Percentiles rank a stretch among this genome's conserved stretches.
These are phyloP conservation scores for Paecilomyces variotii DNA, from an alignment of 2,329 filamentous ascomycete genomes.

Conservation along the genomic window DNA sequence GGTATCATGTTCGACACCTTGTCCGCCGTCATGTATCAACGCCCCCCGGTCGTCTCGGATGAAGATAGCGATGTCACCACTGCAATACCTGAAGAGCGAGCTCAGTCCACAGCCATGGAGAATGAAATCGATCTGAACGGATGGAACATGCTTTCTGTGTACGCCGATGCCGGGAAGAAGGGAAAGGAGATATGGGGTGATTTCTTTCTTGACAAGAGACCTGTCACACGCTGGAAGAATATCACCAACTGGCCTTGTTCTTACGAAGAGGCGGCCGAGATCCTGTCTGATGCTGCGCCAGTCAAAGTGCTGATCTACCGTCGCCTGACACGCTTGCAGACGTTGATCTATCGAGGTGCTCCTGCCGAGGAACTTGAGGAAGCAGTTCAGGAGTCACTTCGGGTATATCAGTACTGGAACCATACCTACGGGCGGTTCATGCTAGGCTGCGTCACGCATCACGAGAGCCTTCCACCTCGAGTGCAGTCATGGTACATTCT, in stretches of 20 bases:
- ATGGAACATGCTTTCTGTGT: constrained; percentile 4
- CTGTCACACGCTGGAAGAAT: constrained; percentile 2
- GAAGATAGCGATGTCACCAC: constrained; percentile 37
- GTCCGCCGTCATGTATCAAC: constrained; percentile 46
- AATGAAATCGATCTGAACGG: constrained; percentile 5
- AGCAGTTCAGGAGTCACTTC: constrained; percentile 40
- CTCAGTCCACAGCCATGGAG: neutral
- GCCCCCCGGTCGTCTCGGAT: constrained; percentile 38
- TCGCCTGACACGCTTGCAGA: constrained; percentile 49
- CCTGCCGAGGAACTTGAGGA: constrained; percentile 38
- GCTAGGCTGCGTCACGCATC: constrained; percentile 43
- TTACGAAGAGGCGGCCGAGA: constrained; percentile 43
- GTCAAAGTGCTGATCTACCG: constrained; percentile 54
- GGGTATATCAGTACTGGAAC: constrained; percentile 51
- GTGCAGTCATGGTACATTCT: constrained; percentile 55
- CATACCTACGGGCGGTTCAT: constrained; percentile 46
- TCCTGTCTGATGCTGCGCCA: constrained; percentile 46
- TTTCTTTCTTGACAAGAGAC: constrained; percentile 22
- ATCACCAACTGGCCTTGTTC: constrained; percentile 46
- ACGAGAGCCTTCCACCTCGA: constrained; percentile 43
- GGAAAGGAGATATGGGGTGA: constrained; percentile 32
- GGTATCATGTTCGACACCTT: constrained; percentile 53
- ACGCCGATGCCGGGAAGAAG: constrained; percentile 2
- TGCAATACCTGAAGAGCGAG: neutral
- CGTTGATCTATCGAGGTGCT: constrained; percentile 37